phyloP scores from a whole-genome alignment of 208 protist genomes.

The Leishmania mexicana region DNA sequence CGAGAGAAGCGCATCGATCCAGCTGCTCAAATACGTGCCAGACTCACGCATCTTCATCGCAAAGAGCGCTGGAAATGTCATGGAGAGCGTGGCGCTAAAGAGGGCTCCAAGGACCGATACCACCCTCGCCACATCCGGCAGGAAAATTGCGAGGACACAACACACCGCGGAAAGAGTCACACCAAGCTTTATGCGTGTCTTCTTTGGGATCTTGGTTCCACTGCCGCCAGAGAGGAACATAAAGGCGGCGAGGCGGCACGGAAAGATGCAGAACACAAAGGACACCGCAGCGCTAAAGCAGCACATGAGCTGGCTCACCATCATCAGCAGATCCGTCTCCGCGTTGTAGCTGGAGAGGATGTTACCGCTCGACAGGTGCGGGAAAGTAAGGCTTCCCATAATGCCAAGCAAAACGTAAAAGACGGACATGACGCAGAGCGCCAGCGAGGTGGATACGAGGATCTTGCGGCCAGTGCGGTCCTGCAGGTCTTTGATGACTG shows the following conservation, averaged over 20 bases:
- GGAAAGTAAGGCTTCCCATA: constrained; percentile 70
- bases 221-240: constrained; percentile 71
- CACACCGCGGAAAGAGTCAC: constrained; percentile 38
- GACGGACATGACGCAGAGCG: constrained; percentile 50
- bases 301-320: constrained; percentile 68
- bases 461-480: constrained; percentile 66
- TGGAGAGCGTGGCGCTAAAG: constrained; percentile 79
- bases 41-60: constrained; percentile 65
- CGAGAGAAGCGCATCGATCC: constrained; percentile 43
- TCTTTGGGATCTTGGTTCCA: constrained; percentile 58
- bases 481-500: constrained; percentile 79
- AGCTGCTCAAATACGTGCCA: constrained; percentile 60
- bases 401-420: constrained; percentile 67
- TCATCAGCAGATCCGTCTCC: constrained; percentile 59
- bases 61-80: constrained; percentile 80
- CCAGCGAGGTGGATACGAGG: constrained; percentile 63
- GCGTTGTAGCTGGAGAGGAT: constrained; percentile 67
- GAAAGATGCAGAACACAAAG: constrained; percentile 81
- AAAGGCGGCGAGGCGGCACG: constrained; percentile 63
- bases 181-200: constrained; percentile 52
- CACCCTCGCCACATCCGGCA: constrained; percentile 67
- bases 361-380: constrained; percentile 59
- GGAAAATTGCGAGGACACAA: constrained; percentile 57
- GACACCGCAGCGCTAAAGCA: constrained; percentile 75
- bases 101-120: constrained; percentile 69